Conservation (phyloP, 2,329 filamentous ascomycete genomes). For the Calonectria pteridis region DNA sequence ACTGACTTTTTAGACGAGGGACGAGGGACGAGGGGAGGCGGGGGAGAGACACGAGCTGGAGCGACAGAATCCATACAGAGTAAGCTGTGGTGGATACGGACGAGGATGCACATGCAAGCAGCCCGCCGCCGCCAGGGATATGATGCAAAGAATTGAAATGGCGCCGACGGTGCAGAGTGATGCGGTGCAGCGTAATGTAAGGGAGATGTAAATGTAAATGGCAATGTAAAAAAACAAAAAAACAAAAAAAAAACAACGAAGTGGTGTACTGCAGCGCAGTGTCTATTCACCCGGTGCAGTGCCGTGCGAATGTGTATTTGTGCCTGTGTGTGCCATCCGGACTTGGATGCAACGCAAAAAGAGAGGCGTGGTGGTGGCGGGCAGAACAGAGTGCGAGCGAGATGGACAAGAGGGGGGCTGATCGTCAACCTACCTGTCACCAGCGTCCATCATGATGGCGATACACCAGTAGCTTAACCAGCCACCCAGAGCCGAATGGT, state of each 20-base stretch:
- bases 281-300: neutral
- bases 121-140: conserved; percentile 19
- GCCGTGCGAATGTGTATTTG: neutral
- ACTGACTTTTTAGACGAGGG: conserved; percentile 39
- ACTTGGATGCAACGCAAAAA: conserved; percentile 3
- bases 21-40: conserved; percentile 30
- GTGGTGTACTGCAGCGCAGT: neutral
- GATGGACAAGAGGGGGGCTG: neutral
- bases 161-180: neutral
- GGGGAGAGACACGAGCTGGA: conserved; percentile 24
- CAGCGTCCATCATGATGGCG: conserved; percentile 43
- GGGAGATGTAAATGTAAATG: neutral
- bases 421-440: conserved; percentile 39
- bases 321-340: neutral
- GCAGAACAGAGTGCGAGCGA: neutral
- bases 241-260: no score
- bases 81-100: conserved; percentile 35
- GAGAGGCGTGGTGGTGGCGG: neutral
- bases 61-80: conserved; percentile 30
- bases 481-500: neutral
- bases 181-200: conserved; percentile 7
- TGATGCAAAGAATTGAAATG: conserved; percentile 19
- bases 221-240: no score
- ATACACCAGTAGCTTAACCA: neutral
- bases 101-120: conserved; percentile 25